phyloP scores from a whole-genome alignment of 2,329 filamentous ascomycete genomes.

The Clarireedia homoeocarpa region DNA sequence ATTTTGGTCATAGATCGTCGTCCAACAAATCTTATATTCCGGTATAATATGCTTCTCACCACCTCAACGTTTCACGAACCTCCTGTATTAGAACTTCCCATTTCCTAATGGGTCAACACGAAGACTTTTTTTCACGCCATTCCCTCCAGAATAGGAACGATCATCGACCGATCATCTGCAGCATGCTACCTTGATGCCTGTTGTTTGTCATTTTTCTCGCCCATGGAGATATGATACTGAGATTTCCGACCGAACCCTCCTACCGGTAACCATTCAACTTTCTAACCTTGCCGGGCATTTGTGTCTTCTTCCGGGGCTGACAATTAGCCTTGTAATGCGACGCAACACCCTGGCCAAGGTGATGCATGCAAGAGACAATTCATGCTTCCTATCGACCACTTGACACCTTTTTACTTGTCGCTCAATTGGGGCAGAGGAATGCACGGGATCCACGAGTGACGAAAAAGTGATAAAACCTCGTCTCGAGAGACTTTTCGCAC shows the following conservation, averaged over 20 bases:
- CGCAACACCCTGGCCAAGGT: background rate
- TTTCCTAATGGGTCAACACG: constrained; percentile 2
- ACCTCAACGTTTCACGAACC: background rate
- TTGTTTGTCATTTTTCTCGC: background rate
- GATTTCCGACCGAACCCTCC: constrained; percentile 10
- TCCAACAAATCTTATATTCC: background rate
- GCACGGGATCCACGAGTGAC: background rate
- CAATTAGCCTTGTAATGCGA: constrained; percentile 5
- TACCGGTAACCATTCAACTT: constrained; percentile 3
- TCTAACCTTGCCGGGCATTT: background rate
- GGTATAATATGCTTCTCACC: too few species aligned
- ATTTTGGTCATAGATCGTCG: background rate
- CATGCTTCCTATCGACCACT: background rate
- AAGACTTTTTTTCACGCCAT: background rate
- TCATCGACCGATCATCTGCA: constrained; percentile 8
- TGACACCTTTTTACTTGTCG: too few species aligned
- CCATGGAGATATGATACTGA: constrained; percentile 5
- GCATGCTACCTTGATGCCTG: constrained; percentile 4
- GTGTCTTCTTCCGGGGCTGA: background rate
- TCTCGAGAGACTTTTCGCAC: background rate
- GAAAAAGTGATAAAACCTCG: background rate
- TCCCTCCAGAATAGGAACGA: background rate
- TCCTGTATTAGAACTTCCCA: background rate
- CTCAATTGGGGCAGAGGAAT: background rate
- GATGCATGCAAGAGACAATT: constrained; percentile 4